phyloP scores from a whole-genome alignment of 345 rosid genomes.

The Xanthoceras sorbifolium region DNA sequence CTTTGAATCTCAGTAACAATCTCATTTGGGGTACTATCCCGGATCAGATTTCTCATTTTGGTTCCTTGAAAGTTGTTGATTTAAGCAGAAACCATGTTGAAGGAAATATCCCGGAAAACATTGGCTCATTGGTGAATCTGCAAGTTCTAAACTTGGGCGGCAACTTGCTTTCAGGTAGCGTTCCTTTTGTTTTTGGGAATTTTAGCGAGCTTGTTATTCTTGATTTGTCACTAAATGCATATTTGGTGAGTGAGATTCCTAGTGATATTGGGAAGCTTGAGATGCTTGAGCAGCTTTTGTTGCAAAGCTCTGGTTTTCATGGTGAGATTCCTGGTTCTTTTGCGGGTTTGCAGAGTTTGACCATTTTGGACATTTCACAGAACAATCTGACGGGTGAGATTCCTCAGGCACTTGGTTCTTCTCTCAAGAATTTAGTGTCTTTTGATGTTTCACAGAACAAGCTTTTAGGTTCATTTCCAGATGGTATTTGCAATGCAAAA shows the following conservation, averaged over 20 bases:
- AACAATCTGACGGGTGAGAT: constrained; percentile 79
- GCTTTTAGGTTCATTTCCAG: constrained; percentile 73
- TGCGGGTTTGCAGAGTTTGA: constrained; percentile 56
- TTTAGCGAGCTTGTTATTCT: constrained; percentile 70
- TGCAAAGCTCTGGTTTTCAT: constrained; percentile 77
- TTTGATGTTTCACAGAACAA: constrained; percentile 82
- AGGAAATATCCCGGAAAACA: constrained; percentile 73
- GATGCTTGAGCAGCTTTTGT: constrained; percentile 71
- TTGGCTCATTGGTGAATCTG: constrained; percentile 62
- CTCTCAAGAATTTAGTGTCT: constrained; percentile 65
- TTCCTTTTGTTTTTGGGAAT: constrained; percentile 70
- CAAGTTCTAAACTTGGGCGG: constrained; percentile 67
- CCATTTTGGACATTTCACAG: constrained; percentile 62
- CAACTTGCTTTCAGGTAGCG: constrained; percentile 73
- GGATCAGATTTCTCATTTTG: constrained; percentile 67
- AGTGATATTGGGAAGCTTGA: constrained; percentile 64
- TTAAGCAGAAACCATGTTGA: constrained; percentile 72
- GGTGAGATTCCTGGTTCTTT: constrained; percentile 79
- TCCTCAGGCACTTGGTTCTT: constrained; percentile 51
- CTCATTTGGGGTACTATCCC: constrained; percentile 84
- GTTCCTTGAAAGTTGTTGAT: constrained; percentile 57
- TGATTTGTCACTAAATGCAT: constrained; percentile 78
- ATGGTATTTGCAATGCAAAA: constrained; percentile 63
- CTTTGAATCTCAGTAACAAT: constrained; percentile 68
- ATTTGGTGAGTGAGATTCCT: constrained; percentile 68